Evolutionary conservation across 164 flowering plant species (phyloP).

Genomic region (Nelumbo lutea): DNA sequence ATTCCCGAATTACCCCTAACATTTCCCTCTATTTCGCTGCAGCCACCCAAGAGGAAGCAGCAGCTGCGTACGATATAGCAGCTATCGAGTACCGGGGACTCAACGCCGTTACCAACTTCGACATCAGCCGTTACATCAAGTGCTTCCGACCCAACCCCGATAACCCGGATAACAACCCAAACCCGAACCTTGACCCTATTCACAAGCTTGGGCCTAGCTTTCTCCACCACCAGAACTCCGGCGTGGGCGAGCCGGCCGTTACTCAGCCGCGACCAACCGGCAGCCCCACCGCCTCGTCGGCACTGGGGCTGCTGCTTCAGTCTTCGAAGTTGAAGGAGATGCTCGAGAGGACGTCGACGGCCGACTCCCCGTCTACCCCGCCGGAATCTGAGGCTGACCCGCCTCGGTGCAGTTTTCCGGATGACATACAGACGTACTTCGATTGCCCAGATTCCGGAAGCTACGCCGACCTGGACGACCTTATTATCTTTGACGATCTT

Average conservation of each 20-base stretch:
- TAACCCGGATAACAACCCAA: background rate
- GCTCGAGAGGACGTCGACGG: conserved; percentile 43
- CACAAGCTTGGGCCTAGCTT: conserved; percentile 22
- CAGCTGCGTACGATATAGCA: conserved; percentile 55
- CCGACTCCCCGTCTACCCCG: conserved; percentile 29
- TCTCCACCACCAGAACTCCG: conserved; percentile 11
- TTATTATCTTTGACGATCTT: conserved; percentile 30
- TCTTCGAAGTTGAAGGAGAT: conserved; percentile 71
- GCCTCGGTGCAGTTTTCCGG: conserved; percentile 51
- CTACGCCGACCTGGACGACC: conserved; percentile 31
- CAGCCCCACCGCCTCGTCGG: conserved; percentile 31
- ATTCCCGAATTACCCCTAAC: conserved; percentile 6
- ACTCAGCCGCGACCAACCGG: conserved; percentile 2
- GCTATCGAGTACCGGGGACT: conserved; percentile 40
- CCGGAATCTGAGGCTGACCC: conserved; percentile 31
- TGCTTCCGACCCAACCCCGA: conserved; percentile 3
- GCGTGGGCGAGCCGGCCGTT: background rate
- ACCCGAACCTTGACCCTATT: conserved; percentile 11
- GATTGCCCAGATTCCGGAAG: conserved; percentile 34
- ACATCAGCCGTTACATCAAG: conserved; percentile 38
- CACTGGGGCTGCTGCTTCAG: conserved; percentile 51
- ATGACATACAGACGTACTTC: conserved; percentile 63
- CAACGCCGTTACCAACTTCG: conserved; percentile 28
- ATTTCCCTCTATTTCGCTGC: conserved; percentile 10
- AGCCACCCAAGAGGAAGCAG: conserved; percentile 72